phyloP scores from a whole-genome alignment of 805 yeast genomes.

The Wickerhamiella vanderwaltii region DNA sequence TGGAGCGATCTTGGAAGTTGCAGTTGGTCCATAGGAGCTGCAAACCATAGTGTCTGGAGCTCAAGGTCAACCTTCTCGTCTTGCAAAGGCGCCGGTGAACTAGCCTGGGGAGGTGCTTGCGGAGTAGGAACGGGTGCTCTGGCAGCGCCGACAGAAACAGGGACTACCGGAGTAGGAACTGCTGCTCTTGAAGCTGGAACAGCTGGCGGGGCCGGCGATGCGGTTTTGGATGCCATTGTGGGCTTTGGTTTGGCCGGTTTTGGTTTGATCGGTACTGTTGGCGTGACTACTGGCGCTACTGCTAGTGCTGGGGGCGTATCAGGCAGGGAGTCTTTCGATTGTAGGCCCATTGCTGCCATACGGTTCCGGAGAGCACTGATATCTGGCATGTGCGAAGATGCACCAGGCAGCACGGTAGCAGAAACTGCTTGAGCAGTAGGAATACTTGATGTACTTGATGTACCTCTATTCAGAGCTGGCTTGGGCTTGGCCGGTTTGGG shows the following conservation, averaged over 20 bases:
- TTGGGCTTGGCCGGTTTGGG: slow-evolving; percentile 18
- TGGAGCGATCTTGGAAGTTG: slow-evolving; percentile 13
- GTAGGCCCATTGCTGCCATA: slow-evolving; percentile 9
- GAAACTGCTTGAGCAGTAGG: too few relatives aligned
- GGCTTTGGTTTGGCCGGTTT: slow-evolving; percentile 4
- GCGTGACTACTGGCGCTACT: neutral
- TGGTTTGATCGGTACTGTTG: slow-evolving; percentile 2
- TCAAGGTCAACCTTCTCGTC: slow-evolving; percentile 17
- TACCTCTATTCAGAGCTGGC: too few relatives aligned
- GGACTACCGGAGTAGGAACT: slow-evolving; percentile 5
- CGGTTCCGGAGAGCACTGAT: slow-evolving; percentile 1
- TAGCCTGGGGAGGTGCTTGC: slow-evolving; percentile 9
- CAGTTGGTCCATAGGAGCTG: slow-evolving; percentile 14
- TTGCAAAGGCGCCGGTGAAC: neutral
- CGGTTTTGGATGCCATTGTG: neutral
- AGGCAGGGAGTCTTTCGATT: neutral
- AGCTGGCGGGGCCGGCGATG: slow-evolving; percentile 2
- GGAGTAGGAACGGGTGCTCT: slow-evolving; percentile 1
- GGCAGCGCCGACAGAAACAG: slow-evolving; percentile 12
- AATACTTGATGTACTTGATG: too few relatives aligned
- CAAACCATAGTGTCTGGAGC: slow-evolving; percentile 21
- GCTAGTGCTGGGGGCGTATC: neutral
- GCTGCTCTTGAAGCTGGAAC: neutral
- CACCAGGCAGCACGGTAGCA: too few relatives aligned
- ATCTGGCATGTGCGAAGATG: slow-evolving; percentile 4